Evolutionary conservation across 73 alveolate genomes (phyloP), one percentile per base, ranked within the genome.

Genomic region (Blepharisma japonicum): DNA sequence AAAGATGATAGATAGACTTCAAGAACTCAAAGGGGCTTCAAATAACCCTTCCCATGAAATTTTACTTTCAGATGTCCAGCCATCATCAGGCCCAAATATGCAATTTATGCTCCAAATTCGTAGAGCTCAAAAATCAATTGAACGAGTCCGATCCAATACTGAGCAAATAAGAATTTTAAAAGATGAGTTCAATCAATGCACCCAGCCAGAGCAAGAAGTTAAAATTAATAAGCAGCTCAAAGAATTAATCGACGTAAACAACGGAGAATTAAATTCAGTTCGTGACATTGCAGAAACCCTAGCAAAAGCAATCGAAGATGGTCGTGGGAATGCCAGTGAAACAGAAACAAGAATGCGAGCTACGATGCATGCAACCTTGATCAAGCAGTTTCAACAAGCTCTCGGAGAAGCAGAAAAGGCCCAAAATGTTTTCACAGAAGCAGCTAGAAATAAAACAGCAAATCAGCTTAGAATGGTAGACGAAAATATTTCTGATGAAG

Each of bases 401-500:
- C 46, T 61, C 4, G 74, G 74, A 25, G 74, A 61, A 20, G 14
- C 74, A 61, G 74, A 61, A 61, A n/a, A 61, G 23, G 74, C 74
- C 0, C 74, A 61, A 25, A 39, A 61, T 8, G 74, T 39, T 0
- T 61, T 61, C 23, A 25, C 14, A 0, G 50, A 14, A 8, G 74
- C 74, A 18, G 74, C 46, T 9, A 61, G 74, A 25, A 61, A 61
- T 25, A 61, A 61, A 39, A 61, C 46, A 9, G 46, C 47, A 11
- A 61, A 61, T 25, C 74, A 61, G 47, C 23, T 61, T n/a, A 61
- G 74, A 25, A 61, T 61, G 74, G 23, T 61, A 1, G 74, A 61
- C 23, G 74, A 61, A 61, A 61, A 61, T 61, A 61, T 61, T 61
- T 61, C 74, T 61, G 74, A 61, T 61, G 74, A 61, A 20, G 46